Evolutionary conservation across 2,329 filamentous ascomycete species (phyloP), one percentile per base, ranked within the genome.

Genomic region (Cadophora sp.): DNA sequence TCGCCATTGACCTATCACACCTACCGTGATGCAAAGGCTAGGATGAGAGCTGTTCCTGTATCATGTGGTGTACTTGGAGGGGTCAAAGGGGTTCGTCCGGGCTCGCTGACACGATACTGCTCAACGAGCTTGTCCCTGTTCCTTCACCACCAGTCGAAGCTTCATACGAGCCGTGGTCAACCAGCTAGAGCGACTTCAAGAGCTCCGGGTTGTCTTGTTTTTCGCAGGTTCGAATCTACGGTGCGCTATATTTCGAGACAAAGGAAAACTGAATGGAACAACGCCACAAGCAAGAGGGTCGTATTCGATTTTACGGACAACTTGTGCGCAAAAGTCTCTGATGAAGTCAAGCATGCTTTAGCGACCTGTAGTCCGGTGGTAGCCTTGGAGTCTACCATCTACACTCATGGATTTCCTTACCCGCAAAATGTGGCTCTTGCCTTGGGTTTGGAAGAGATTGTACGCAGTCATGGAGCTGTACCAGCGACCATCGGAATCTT

Each of bases 311-410:
- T 45, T 33, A 22, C 58, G 2, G 41, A 47, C 9, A 48, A 18
- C 8, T 20, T n/a, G 20, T 27, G 27, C 41, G 47, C 27, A 13
- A 47, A 22, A 24, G 18, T 65, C 20, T 55, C 58, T 18, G 36
- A 61, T 8, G 58, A 65, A 36, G 64, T 65, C 6, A 16, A 11
- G 4, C 47, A 45, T 41, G 64, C 64, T 39, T 43, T 65, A 20
- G 33, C 6, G 2, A 47, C 39, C 22, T 36, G 51, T 65, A 89
- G 88, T 74, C 95, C 96, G 0, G 90, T 99, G 4, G 94, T 99
- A 13, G 96, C 95, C 18, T 85, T 99, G 4, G 96, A 99, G 80
- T 94, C 93, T 1, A 97, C 96, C 4, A 98, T 99, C 73, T 98
- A 99, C 80, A 99, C 96, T 1, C 96, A 99, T 80, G 94, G 94